Base-by-base conservation (phyloP, 2,329 filamentous ascomycete genomes). In the Fusarium nygamai region DNA sequence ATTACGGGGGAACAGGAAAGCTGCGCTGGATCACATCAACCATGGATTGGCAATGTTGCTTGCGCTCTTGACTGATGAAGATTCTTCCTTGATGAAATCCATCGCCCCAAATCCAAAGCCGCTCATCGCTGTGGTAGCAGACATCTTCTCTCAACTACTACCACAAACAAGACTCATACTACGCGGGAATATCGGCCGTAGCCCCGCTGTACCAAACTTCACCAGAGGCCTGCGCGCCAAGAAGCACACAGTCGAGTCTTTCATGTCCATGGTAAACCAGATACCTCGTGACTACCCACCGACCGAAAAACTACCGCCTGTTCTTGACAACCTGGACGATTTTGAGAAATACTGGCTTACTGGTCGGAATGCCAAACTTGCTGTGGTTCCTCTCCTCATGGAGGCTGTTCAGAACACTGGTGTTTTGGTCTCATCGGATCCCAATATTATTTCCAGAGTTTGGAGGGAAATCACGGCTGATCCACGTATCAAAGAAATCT, bases 11-110 rank as follows among this genome's bases (percentile, higher is more conserved):
- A 78, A 80, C 20, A 73, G 67, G 14, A 81, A 78, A 39, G 79
- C 79, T 13, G 82, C 81, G 0, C 54, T 83, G 22, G 76, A 80
- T n/a, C 82, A 83, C 53, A 71, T 83, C 9, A 83, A 83, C 24
- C 82, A 83, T 48, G 81, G 80, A 0, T 64, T 83, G 16, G 78
- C 82, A 14, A 74, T 84, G 8, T 48, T 84, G 2, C 72, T 84
- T 22, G 66, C 78, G 2, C 53, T 84, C 11, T 16, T 83, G n/a
- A 78, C 78, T 0, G 81, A 81, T 16, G 31, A 54, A 27, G 62
- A 76, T 27, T 58, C 69, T 12, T n/a, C 29, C 6, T 36, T 71
- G 4, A 44, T 77, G 3, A 34, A 57, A 16, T 56, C 64, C 9
- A n/a, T 78, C 6, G 73, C 72, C 10, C 71, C 76, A 9, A 74